phyloP scores from a whole-genome alignment of 192 early-diverging fungal genomes.

The Tieghemiomyces parasiticus region DNA sequence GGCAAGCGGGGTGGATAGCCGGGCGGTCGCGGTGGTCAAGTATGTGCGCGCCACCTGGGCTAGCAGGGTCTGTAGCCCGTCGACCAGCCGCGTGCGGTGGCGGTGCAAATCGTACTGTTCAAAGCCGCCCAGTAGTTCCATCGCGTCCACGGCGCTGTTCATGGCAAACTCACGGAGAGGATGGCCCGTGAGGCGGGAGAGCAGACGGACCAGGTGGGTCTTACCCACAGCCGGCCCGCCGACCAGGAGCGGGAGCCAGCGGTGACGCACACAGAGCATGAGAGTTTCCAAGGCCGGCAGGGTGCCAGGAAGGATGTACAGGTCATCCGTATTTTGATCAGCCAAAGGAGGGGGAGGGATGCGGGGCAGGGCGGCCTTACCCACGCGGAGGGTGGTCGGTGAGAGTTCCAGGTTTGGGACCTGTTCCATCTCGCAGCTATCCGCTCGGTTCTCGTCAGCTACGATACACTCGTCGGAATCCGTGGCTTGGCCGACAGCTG shows the following conservation, averaged over 20 bases:
- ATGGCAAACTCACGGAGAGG: conserved; percentile 83
- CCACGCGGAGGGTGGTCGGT: conserved; percentile 35
- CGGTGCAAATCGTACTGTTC: conserved; percentile 85
- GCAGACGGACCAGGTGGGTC: conserved; percentile 66
- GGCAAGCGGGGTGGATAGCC: neutral
- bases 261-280: conserved; percentile 75
- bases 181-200: conserved; percentile 72
- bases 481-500: conserved; percentile 41
- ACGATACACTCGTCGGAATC: conserved; percentile 11
- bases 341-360: too few species aligned
- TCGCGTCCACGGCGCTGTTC: conserved; percentile 87
- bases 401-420: conserved; percentile 34
- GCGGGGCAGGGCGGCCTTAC: conserved; percentile 42
- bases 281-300: conserved; percentile 57
- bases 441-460: neutral
- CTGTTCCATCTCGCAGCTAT: too few species aligned
- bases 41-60: conserved; percentile 11
- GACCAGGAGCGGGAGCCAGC: conserved; percentile 83
- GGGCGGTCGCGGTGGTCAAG: neutral
- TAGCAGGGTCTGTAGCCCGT: conserved; percentile 25
- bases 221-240: conserved; percentile 79
- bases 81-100: conserved; percentile 36
- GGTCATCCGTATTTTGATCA: conserved; percentile 23
- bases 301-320: conserved; percentile 50
- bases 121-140: conserved; percentile 93